Conservation (phyloP, 306 rosid species). For the Dicorynia guianensis region DNA sequence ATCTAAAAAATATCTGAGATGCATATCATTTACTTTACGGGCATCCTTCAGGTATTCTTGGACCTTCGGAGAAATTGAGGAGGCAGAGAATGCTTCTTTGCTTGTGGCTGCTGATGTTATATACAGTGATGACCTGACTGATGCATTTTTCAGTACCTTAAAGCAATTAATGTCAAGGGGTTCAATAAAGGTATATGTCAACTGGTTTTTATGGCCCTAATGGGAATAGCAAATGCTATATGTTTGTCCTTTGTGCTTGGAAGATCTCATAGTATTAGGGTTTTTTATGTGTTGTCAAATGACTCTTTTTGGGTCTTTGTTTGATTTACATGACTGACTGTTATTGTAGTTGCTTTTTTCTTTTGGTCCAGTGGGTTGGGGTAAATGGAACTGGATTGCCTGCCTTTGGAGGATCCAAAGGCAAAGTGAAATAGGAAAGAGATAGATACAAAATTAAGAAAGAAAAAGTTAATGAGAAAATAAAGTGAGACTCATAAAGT, state of each 20-base stretch:
- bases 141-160: slow-evolving; percentile 75
- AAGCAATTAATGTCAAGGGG: slow-evolving; percentile 75
- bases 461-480: too few relatives aligned
- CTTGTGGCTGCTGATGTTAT: slow-evolving; percentile 94
- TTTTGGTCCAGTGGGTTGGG: too few relatives aligned
- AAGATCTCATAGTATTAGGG: slow-evolving; percentile 3
- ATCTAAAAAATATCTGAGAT: slow-evolving; percentile 13
- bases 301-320: too few relatives aligned
- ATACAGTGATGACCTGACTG: slow-evolving; percentile 82
- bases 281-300: too few relatives aligned
- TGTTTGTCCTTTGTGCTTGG: slow-evolving; percentile 6
- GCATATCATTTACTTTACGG: slow-evolving; percentile 36
- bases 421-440: too few relatives aligned
- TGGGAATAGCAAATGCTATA: slow-evolving; percentile 9
- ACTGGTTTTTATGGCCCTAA: background rate
- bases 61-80: slow-evolving; percentile 73
- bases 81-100: slow-evolving; percentile 72
- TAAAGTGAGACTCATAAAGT: too few relatives aligned
- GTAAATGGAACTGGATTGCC: too few relatives aligned
- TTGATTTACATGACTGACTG: too few relatives aligned
- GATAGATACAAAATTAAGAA: too few relatives aligned
- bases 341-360: too few relatives aligned
- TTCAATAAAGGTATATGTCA: slow-evolving; percentile 64
- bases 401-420: too few relatives aligned
- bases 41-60: slow-evolving; percentile 68